Evolutionary conservation across 192 early-diverging fungal species (phyloP), one percentile per base, ranked within the genome.

Genomic region (Allomyces arbusculus): DNA sequence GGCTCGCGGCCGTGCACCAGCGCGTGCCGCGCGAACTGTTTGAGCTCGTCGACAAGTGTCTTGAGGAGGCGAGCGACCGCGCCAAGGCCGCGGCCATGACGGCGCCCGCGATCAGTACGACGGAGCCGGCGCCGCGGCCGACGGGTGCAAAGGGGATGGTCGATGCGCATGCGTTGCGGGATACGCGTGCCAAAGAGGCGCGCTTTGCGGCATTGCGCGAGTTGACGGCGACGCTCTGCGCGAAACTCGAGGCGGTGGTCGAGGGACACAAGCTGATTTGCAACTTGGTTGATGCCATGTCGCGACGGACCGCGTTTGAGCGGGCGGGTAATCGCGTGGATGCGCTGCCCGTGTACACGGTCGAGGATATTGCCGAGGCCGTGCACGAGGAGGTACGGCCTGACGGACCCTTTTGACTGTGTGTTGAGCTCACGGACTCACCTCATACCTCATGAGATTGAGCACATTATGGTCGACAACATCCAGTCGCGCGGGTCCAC

Each of bases 1-100:
- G 77, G 28, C 66, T 84, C 14, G 71, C 76, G 75, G 78, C 64
- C 3, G 40, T 69, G 10, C 64, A 66, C 23, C 67, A 69, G 43
- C 44, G 68, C 19, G 23, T 69, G 28, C 68, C 24, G 4, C 22
- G 43, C n/a, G 68, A 69, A 40, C n/a, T 68, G 19, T 69, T 55
- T 26, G 65, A 58, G 10, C 45, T 66, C 5, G 45, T 58, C 44
- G 65, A 66, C n/a, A 10, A 44, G n/a, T 23, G 44, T 10, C 16
- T 44, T 7, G 24, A 44, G 11, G 65, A 66, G 23, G 45, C 45
- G 20, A 19, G 40, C 8, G 26, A 66, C 12, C 16, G 16, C 16
- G 12, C 12, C 50, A n/a, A 20, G 12, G 50, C 50, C 16, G 50
- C 50, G 50, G 16, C 12, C 16, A 4, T 58, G 12, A 20, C 50